Evolutionary conservation across 352 stramenopile genomes (phyloP).

Genomic region (Pseudoperonospora humuli): DNA sequence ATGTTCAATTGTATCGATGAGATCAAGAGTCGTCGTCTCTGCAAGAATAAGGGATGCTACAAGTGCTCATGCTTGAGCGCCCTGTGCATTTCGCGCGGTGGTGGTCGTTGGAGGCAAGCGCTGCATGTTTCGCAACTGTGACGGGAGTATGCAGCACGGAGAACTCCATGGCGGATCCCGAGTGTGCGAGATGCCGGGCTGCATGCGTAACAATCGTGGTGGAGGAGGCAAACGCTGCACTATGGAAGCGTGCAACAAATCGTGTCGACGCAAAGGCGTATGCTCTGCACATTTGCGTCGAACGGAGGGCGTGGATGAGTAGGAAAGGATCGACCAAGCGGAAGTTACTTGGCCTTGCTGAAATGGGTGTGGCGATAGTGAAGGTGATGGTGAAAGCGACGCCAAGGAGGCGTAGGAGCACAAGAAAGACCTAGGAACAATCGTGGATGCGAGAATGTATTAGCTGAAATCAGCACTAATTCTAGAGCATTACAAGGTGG

Average conservation of each 20-base stretch:
- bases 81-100: constrained; percentile 81
- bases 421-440: no score
- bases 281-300: constrained; percentile 70
- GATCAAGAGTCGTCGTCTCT: constrained; percentile 47
- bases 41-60: constrained; percentile 67
- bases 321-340: constrained; percentile 20
- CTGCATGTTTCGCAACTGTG: constrained; percentile 76
- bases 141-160: constrained; percentile 82
- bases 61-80: constrained; percentile 84
- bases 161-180: constrained; percentile 79
- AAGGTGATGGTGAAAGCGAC: constrained; percentile 23
- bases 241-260: constrained; percentile 56
- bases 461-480: no score
- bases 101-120: constrained; percentile 75
- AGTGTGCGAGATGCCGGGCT: constrained; percentile 70
- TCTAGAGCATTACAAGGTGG: no score
- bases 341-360: constrained; percentile 14
- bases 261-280: constrained; percentile 72
- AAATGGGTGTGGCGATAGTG: constrained; percentile 6
- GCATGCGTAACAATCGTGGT: constrained; percentile 81
- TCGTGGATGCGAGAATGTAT: no score
- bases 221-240: constrained; percentile 79
- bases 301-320: constrained; percentile 11
- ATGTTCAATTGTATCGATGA: constrained; percentile 6
- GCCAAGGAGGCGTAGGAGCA: constrained; percentile 6